A percentile compares a stretch with the other conserved stretches of the same genome.
These are phyloP conservation scores for Blastobotrys serpentis DNA, from an alignment of 1,139 yeast species.

Conservation along the genomic window DNA sequence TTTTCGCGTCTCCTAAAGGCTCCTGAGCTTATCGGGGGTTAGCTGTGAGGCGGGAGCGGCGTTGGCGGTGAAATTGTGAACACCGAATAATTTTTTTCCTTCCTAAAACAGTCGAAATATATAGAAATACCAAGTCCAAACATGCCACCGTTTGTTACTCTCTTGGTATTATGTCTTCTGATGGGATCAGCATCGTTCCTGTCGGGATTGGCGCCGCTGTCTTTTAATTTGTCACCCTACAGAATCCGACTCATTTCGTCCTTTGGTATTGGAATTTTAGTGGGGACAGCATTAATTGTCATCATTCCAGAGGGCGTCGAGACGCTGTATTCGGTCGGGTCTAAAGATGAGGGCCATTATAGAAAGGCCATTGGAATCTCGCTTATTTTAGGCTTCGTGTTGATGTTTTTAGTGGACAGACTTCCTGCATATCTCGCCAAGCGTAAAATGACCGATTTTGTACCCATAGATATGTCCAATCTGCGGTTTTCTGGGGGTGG, in stretches of 20 bases:
- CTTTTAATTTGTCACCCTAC: constrained; percentile 35
- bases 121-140: neutral
- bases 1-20: no score
- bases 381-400: constrained; percentile 50
- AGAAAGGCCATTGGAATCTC: constrained; percentile 37
- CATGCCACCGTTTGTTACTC: constrained; percentile 29
- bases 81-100: neutral
- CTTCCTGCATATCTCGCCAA: constrained; percentile 26
- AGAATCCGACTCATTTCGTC: constrained; percentile 43
- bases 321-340: constrained; percentile 39
- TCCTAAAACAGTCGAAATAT: no score
- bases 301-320: constrained; percentile 72
- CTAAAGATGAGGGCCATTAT: constrained; percentile 18
- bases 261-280: constrained; percentile 60
- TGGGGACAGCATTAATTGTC: constrained; percentile 63
- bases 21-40: neutral
- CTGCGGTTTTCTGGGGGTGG: constrained; percentile 17
- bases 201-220: constrained; percentile 43
- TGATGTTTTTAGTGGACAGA: constrained; percentile 53
- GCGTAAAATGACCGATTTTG: constrained; percentile 15
- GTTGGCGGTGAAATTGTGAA: neutral
- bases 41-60: neutral
- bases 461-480: constrained; percentile 21
- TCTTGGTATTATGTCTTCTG: constrained; percentile 30
- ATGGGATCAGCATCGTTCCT: constrained; percentile 37